Conservation (phyloP, 169 alveolate genomes). For the Nephromyces sp. region DNA sequence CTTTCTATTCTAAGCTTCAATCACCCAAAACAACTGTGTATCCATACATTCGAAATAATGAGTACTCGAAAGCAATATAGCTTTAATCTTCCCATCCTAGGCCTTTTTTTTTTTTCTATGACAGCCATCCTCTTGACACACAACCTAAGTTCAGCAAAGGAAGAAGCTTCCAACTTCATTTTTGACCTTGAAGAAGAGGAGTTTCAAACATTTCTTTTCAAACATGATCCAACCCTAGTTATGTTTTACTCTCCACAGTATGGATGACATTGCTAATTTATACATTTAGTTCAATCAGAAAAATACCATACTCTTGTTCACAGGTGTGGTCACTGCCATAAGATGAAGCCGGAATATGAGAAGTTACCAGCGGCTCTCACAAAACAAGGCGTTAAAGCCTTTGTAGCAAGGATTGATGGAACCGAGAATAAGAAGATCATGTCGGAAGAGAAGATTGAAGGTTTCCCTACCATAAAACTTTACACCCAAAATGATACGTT, state of each 20-base stretch:
- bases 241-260: slow-evolving; percentile 23
- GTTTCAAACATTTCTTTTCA: slow-evolving; percentile 2
- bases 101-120: too few species aligned
- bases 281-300: not conserved
- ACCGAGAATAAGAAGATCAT: slow-evolving; percentile 37
- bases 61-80: too few species aligned
- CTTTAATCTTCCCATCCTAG: too few species aligned
- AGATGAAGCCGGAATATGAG: slow-evolving; percentile 68
- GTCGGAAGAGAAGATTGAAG: slow-evolving; percentile 41
- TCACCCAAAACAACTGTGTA: too few species aligned
- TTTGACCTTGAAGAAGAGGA: slow-evolving; percentile 14
- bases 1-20: too few species aligned
- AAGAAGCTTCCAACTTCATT: too few species aligned
- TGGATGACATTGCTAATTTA: not conserved
- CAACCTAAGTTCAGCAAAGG: too few species aligned
- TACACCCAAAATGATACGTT: slow-evolving; percentile 33
- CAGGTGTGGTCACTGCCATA: slow-evolving; percentile 81
- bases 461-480: slow-evolving; percentile 61
- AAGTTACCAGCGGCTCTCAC: slow-evolving; percentile 42
- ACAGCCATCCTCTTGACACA: too few species aligned
- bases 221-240: slow-evolving; percentile 17
- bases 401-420: slow-evolving; percentile 42
- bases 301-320: not conserved
- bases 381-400: slow-evolving; percentile 16
- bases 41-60: too few species aligned